Conservation (phyloP, 495 filamentous ascomycete genomes). For the Umbilicaria muhlenbergii region DNA sequence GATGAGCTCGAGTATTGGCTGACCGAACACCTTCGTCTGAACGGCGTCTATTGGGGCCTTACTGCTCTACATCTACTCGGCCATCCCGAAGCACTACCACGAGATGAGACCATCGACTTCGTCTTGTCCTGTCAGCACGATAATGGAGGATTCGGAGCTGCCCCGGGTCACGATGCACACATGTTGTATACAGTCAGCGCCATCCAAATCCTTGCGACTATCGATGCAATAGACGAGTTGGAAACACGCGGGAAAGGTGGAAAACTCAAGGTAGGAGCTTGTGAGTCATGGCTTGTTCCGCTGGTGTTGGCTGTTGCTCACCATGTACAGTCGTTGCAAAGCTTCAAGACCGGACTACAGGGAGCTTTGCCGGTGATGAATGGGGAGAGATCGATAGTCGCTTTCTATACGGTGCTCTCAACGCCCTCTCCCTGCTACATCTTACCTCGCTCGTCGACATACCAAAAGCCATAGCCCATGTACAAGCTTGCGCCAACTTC, state of each 20-base stretch:
- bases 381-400: conserved; percentile 95
- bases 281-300: conserved; percentile 29
- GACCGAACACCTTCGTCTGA: conserved; percentile 87
- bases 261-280: conserved; percentile 55
- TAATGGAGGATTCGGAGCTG: conserved; percentile 81
- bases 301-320: conserved; percentile 14
- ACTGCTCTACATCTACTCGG: conserved; percentile 75
- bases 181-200: conserved; percentile 89
- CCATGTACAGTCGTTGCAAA: conserved; percentile 50
- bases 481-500: conserved; percentile 72
- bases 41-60: conserved; percentile 93
- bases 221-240: conserved; percentile 74
- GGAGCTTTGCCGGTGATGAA: conserved; percentile 82
- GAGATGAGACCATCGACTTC: conserved; percentile 72
- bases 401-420: conserved; percentile 80
- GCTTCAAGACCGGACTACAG: conserved; percentile 65
- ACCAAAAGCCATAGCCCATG: conserved; percentile 57
- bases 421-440: conserved; percentile 67
- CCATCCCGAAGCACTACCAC: conserved; percentile 63
- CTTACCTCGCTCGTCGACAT: conserved; percentile 59
- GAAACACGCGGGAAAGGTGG: conserved; percentile 50
- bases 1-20: conserved; percentile 96
- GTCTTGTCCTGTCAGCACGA: conserved; percentile 81
- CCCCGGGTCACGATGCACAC: conserved; percentile 87
- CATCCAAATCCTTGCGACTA: conserved; percentile 71